Evolutionary conservation across 345 rosid genomes (phyloP).

Genomic region (Corymbia maculata): DNA sequence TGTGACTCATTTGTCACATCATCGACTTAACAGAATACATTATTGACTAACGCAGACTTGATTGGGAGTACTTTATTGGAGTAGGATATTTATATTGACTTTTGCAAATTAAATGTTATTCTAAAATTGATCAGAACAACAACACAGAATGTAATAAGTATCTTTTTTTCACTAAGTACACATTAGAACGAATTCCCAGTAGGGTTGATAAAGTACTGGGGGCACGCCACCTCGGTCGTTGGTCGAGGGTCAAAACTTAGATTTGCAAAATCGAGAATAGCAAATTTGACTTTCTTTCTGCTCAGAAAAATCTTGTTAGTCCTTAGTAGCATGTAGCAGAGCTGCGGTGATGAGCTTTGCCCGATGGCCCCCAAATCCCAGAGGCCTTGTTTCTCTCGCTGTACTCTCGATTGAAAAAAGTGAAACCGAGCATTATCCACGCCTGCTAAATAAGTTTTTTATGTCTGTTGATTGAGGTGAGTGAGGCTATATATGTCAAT

Average conservation of each 20-base stretch:
- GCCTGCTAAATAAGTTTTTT: background rate
- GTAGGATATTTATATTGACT: background rate
- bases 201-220: background rate
- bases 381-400: background rate
- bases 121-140: background rate
- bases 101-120: background rate
- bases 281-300: background rate
- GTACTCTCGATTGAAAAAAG: background rate
- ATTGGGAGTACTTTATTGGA: background rate
- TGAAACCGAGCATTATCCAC: background rate
- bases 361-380: background rate
- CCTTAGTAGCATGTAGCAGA: background rate
- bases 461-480: background rate
- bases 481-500: background rate
- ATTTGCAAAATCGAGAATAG: background rate
- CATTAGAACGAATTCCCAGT: background rate
- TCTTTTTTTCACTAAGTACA: background rate
- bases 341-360: background rate
- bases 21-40: background rate
- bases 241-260: background rate
- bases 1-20: background rate
- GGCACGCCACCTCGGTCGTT: too few species aligned
- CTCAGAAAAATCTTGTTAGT: too few species aligned
- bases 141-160: background rate
- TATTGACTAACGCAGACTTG: background rate